Conservation (phyloP, 257 asterid genomes). For the Linderniella brevidens region DNA sequence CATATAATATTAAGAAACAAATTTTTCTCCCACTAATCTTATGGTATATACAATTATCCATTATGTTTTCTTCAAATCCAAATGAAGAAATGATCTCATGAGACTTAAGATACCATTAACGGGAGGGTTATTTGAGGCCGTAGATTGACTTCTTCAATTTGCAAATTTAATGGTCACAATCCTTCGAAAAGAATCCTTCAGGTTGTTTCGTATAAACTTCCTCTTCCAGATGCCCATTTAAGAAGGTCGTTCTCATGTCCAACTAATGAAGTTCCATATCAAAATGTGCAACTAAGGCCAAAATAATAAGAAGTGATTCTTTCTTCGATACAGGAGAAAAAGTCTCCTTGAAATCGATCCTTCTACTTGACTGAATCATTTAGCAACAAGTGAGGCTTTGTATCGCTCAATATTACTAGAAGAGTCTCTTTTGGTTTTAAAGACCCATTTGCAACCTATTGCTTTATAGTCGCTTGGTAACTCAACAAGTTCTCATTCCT, state of each 20-base stretch:
- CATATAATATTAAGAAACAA: not conserved
- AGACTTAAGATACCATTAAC: not conserved
- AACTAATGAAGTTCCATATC: not conserved
- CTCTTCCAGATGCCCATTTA: not conserved
- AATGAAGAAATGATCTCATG: not conserved
- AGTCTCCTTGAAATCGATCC: not conserved
- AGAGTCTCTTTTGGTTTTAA: not conserved
- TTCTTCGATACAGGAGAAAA: not conserved
- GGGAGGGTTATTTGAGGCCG: slow-evolving; percentile 2
- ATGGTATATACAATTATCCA: not conserved
- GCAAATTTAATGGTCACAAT: not conserved
- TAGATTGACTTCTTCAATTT: not conserved
- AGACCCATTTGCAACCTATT: not conserved
- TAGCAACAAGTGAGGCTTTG: not conserved
- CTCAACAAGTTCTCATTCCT: not conserved
- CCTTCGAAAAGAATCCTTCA: not conserved
- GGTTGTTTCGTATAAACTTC: not conserved
- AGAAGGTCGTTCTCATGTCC: not conserved
- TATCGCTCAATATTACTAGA: not conserved
- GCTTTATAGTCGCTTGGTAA: not conserved
- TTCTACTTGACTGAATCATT: not conserved
- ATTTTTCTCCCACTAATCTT: not conserved
- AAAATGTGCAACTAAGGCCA: slow-evolving; percentile 6
- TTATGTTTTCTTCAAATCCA: not conserved
- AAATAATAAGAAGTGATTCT: not conserved